These are phyloP conservation scores for Wickerhamomyces xylosicus DNA, from an alignment of 805 yeast genomes.

Conservation along the genomic window DNA sequence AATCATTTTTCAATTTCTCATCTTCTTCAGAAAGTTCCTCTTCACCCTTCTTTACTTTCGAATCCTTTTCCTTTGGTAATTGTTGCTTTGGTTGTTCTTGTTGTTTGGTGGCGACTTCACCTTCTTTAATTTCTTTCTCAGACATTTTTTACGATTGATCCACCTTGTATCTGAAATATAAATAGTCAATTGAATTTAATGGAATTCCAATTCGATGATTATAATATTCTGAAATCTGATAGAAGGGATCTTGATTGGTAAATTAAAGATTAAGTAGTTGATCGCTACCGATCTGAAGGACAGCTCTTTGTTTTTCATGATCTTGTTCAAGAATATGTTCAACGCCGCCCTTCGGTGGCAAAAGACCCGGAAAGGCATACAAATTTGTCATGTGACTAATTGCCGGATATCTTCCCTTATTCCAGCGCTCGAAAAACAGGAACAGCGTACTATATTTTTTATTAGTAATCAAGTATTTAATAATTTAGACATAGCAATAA, in stretches of 20 bases:
- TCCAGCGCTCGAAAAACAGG: neutral
- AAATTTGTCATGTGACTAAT: neutral
- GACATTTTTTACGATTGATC: neutral
- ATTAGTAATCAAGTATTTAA: no score
- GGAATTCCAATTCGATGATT: no score
- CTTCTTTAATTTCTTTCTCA: conserved; percentile 9
- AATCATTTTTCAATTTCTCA: conserved; percentile 72
- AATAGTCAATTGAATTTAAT: neutral
- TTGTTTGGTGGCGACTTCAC: conserved; percentile 19
- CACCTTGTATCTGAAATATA: neutral
- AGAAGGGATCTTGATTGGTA: no score
- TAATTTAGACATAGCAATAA: no score
- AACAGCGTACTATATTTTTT: no score
- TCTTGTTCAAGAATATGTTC: no score
- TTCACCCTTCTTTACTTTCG: conserved; percentile 28
- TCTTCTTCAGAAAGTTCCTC: conserved; percentile 94
- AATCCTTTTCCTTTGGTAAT: conserved; percentile 7
- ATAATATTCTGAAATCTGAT: no score
- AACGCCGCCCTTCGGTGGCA: neutral
- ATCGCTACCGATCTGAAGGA: no score
- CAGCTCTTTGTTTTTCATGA: neutral
- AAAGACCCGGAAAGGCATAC: neutral
- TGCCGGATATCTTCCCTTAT: neutral
- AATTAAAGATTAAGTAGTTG: neutral
- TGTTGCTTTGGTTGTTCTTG: conserved; percentile 5